phyloP scores from a whole-genome alignment of 2,329 filamentous ascomycete species.

The Fusarium sp. region DNA sequence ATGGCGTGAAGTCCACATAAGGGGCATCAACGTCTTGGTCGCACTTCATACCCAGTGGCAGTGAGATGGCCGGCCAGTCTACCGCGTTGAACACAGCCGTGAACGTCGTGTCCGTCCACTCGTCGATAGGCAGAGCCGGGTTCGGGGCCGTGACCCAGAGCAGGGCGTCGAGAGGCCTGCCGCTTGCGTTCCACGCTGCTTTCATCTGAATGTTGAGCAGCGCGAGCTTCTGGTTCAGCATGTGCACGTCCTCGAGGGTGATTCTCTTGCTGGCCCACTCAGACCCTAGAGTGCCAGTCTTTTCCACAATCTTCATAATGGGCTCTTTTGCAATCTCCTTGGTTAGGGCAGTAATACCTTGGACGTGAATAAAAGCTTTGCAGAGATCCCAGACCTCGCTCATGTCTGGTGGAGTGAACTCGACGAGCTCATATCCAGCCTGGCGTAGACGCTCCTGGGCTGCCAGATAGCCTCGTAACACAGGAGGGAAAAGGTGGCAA shows the following conservation, averaged over 20 bases:
- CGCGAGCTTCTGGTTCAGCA: not conserved
- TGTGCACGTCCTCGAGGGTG: not conserved
- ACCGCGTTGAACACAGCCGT: not conserved
- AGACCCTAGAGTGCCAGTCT: not conserved
- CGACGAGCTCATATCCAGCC: not conserved
- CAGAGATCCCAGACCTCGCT: conserved; percentile 1
- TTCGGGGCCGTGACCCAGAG: not conserved
- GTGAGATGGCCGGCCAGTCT: not conserved
- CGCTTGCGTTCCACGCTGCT: not conserved
- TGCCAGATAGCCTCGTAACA: not conserved
- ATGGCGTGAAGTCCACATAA: not conserved
- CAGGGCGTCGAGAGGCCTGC: not conserved
- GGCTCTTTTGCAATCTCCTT: not conserved
- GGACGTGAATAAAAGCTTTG: conserved; percentile 3
- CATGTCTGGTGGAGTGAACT: not conserved
- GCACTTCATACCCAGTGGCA: not conserved
- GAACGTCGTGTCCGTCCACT: not conserved
- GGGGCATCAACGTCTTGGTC: not conserved
- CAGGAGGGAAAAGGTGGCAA: not conserved
- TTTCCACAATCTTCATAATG: not conserved
- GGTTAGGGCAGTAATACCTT: not conserved
- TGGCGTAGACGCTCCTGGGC: not conserved
- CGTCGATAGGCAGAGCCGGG: not conserved
- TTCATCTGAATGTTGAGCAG: not conserved
- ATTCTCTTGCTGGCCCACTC: not conserved